phyloP scores from a whole-genome alignment of 2,329 filamentous ascomycete genomes.

The Aspergillus sp. region DNA sequence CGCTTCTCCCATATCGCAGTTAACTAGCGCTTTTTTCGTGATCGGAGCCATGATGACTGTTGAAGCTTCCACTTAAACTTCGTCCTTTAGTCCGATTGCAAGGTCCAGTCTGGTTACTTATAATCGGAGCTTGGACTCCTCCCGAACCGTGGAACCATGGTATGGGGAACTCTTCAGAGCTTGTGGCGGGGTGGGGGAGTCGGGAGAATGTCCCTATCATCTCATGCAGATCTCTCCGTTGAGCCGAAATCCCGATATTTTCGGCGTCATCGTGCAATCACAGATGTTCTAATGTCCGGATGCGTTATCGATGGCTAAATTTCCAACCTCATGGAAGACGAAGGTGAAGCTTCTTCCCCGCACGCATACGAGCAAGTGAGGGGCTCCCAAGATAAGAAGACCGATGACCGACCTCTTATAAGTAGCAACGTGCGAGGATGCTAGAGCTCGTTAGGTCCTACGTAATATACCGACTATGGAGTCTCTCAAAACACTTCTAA shows the following conservation, averaged over 20 bases:
- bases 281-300: not conserved
- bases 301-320: not conserved
- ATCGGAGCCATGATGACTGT: conserved; percentile 8
- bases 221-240: not conserved
- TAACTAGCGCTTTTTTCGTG: conserved; percentile 10
- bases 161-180: not conserved
- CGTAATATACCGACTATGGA: conserved; percentile 27
- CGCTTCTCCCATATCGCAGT: conserved; percentile 13
- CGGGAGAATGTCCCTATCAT: not conserved
- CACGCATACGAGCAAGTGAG: not conserved
- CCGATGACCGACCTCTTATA: not conserved
- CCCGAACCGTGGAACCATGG: not conserved
- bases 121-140: not conserved
- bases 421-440: not conserved
- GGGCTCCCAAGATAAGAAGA: not conserved
- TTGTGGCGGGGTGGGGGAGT: not conserved
- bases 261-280: conserved; percentile 9
- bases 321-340: not conserved
- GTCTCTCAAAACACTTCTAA: conserved; percentile 51
- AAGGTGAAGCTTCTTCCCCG: conserved; percentile 1
- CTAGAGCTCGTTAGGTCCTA: not conserved
- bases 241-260: conserved; percentile 1
- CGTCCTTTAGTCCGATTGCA: not conserved
- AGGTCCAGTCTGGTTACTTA: not conserved
- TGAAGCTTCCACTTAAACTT: not conserved